Base-by-base conservation (phyloP, 129 eudicot genomes). In the Flaveria trinervia region DNA sequence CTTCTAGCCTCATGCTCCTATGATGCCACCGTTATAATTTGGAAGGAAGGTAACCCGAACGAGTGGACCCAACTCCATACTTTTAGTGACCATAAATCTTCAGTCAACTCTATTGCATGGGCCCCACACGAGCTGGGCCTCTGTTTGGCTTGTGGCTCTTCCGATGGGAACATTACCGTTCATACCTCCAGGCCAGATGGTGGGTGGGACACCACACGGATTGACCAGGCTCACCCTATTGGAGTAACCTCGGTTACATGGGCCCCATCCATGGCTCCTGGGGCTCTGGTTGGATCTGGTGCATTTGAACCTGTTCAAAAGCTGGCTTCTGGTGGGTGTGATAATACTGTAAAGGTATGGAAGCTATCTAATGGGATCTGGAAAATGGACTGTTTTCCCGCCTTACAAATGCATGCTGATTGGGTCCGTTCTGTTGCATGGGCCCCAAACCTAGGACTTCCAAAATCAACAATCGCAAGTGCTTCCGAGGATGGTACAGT, bases 391-490 rank as follows among this genome's bases (percentile, higher is more conserved):
- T 56, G 62, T 56, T 56, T 56, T 56, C 93, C 93, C 1, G 90
- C 90, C 55, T 84, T 89, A 28, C 86, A 81, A 23, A 89, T 82
- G 88, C 93, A 89, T 13, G 73, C 78, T 1, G 93, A 89, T 82
- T 89, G 93, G 93, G 93, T 89, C 23, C 76, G 93, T 67, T 88
- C 81, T 50, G 93, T 89, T 17, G 88, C 93, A 39, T 89, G 93
- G 93, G 93, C 90, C n/a, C 93, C 93, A 9, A 89, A 89, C 44
- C 56, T 89, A 79, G 93, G 93, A 18, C 89, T 89, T 18, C 93
- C 93, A 1, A 89, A 89, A 68, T 81, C 90, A 9, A 89, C 93
- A 3, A 86, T 89, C 16, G 93, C 93, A 1, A 89, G 93, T 43
- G 85, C 83, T 70, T 89, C 90, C 7, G 83, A 89, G 23, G 93